Evolutionary conservation across 805 yeast species (phyloP), one percentile per base, ranked within the genome.

Genomic region (Suhomyces prunicola): DNA sequence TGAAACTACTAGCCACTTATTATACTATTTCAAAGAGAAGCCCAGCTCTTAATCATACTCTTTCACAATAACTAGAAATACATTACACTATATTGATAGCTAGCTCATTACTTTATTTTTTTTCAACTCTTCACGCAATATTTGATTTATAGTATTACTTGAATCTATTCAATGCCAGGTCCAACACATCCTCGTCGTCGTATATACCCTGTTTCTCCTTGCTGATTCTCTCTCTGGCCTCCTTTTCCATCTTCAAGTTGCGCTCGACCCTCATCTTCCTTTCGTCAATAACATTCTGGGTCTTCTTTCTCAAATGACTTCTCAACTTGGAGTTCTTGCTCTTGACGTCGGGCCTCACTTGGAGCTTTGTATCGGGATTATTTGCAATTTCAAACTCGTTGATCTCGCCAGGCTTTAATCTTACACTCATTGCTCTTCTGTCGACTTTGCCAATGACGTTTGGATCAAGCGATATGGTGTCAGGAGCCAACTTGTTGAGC

Each of bases 381-480:
- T 57, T 58, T 0, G 74, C 70, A 39, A 79, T 58, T 56, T 79
- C 82, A 19, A 57, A 46, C 5, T 48, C 57, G 17, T 77, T 74
- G 42, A 82, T 62, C 48, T 85, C 85, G 52, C 82, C 73, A 1
- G 90, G 86, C 47, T 83, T 82, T 65, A 87, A 72, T 62, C 97
- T 81, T 51, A 80, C 75, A 13, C 75, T 71, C 13, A 81, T 76
- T 4, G 93, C 87, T 52, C 86, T 78, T 60, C 81, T 81, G 63
- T 90, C 93, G 13, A 94, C 91, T 4, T 84, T 79, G 60, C 99
- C 99, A 60, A 94, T 87, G 50, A 80, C 83, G 63, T 79, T 82
- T 53, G 98, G 98, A 77, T 94, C 97, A 64, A 94, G 74, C 1
- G 96, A 78, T 55, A 94, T 94, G 74, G 96, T 87, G 68, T 93